A percentile compares a stretch with the other conserved stretches of the same genome.
Conservation (phyloP, 495 filamentous ascomycete species). For the Xylaria curta region DNA sequence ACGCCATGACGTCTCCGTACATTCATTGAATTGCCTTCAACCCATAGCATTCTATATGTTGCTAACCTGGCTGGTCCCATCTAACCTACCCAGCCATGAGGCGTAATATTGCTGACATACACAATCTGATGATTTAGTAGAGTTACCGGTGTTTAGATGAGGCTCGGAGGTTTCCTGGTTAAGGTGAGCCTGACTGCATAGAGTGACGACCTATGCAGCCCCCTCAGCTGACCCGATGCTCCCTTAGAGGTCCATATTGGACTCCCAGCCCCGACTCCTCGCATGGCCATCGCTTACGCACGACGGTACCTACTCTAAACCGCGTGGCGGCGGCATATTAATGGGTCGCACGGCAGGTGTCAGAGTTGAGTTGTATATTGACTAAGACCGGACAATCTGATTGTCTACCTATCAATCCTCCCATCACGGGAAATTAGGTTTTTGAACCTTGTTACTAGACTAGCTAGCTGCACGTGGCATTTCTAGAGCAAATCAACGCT, state of each 20-base stretch:
- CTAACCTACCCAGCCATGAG: not conserved
- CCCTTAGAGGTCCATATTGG: not conserved
- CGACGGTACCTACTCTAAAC: not conserved
- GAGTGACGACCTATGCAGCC: conserved; percentile 12
- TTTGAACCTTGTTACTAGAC: not conserved
- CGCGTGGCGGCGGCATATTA: not conserved
- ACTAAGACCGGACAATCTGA: not conserved
- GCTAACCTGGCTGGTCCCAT: not conserved
- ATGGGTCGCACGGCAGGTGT: conserved; percentile 1
- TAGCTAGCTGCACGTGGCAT: not conserved
- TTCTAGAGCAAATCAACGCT: not conserved
- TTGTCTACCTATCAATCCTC: not conserved
- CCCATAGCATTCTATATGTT: not conserved
- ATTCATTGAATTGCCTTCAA: not conserved
- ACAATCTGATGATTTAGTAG: not conserved
- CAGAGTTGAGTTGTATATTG: not conserved
- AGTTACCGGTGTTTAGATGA: not conserved
- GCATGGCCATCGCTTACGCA: not conserved
- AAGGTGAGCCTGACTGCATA: not conserved
- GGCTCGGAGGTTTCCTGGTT: not conserved
- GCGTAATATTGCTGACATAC: not conserved
- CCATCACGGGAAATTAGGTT: not conserved
- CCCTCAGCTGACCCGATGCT: conserved; percentile 15
- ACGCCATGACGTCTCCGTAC: not conserved
- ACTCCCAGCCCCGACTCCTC: not conserved